A percentile compares a stretch with the other conserved stretches of the same genome.
Conservation (phyloP, 176 grass and related monocot species). For the Eleusine indica region DNA sequence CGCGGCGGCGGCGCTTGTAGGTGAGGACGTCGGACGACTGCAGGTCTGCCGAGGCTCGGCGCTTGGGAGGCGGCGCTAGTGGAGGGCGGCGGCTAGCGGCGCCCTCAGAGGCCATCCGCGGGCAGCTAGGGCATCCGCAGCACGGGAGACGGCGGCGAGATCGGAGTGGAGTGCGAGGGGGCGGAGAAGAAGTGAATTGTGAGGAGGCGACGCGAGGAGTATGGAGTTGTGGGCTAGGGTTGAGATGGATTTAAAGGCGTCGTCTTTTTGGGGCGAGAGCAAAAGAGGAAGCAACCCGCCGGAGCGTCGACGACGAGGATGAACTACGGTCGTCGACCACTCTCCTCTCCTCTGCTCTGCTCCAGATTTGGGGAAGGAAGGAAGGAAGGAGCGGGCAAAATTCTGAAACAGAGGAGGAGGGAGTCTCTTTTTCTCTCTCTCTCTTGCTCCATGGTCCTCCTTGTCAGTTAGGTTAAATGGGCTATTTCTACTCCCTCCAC, state of each 20-base stretch:
- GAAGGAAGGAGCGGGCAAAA: neutral
- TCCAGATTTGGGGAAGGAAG: neutral
- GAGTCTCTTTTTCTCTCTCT: too few relatives aligned
- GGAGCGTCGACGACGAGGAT: neutral
- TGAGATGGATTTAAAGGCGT: constrained; percentile 15
- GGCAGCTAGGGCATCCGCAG: neutral
- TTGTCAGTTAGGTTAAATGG: too few relatives aligned
- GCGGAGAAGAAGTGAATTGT: neutral
- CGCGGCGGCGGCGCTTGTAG: constrained; percentile 55
- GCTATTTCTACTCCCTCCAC: too few relatives aligned
- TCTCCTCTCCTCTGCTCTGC: neutral
- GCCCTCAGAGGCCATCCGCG: constrained; percentile 35
- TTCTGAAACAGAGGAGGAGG: too few relatives aligned
- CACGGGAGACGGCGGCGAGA: neutral
- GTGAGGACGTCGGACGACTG: constrained; percentile 22
- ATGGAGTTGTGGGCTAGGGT: constrained; percentile 17
- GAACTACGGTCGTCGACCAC: neutral
- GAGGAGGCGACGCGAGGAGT: neutral
- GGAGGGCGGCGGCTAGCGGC: constrained; percentile 16
- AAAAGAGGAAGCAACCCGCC: neutral
- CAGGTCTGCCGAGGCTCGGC: neutral
- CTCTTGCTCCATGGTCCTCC: too few relatives aligned
- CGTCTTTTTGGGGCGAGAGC: neutral
- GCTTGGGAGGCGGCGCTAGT: constrained; percentile 37
- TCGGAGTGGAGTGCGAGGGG: neutral